Percentiles rank a stretch among this genome's conserved stretches.
phyloP scores from a whole-genome alignment of 208 protist genomes.

The Wallacemonas sp. region DNA sequence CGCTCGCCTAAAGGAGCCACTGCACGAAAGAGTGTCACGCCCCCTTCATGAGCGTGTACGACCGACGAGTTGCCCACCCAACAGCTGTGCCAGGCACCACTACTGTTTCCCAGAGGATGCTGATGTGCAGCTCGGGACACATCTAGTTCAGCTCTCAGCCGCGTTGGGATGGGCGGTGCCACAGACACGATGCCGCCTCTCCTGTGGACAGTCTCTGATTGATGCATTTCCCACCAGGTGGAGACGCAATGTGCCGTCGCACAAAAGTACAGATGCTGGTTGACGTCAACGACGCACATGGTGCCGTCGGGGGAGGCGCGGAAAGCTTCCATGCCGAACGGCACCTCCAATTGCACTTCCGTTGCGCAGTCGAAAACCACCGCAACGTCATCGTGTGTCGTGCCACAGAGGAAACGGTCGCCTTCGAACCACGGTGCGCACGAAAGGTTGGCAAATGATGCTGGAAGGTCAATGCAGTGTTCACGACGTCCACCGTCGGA shows the following conservation, averaged over 20 bases:
- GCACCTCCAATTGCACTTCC: conserved; percentile 44
- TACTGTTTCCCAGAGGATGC: conserved; percentile 40
- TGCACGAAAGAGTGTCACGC: conserved; percentile 24
- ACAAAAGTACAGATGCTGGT: conserved; percentile 37
- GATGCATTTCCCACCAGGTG: conserved; percentile 34
- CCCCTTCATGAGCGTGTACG: conserved; percentile 39
- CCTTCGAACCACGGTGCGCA: conserved; percentile 49
- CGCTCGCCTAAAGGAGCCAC: neutral
- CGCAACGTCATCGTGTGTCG: conserved; percentile 35
- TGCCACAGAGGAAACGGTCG: conserved; percentile 53
- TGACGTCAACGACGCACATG: conserved; percentile 41
- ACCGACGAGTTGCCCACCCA: conserved; percentile 42
- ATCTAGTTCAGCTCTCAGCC: conserved; percentile 23
- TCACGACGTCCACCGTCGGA: conserved; percentile 15
- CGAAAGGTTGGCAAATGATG: conserved; percentile 28
- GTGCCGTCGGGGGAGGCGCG: conserved; percentile 46
- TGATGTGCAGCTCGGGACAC: conserved; percentile 8
- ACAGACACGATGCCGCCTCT: neutral
- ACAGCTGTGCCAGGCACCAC: conserved; percentile 42
- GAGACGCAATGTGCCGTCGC: conserved; percentile 17
- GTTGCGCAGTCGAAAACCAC: conserved; percentile 51
- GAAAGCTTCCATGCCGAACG: conserved; percentile 51
- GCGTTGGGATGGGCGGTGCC: conserved; percentile 15
- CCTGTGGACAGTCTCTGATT: conserved; percentile 1
- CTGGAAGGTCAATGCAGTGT: conserved; percentile 43